These are phyloP conservation scores for Alternaria infectoria DNA, from an alignment of 2,329 filamentous ascomycete species.

Conservation along the genomic window DNA sequence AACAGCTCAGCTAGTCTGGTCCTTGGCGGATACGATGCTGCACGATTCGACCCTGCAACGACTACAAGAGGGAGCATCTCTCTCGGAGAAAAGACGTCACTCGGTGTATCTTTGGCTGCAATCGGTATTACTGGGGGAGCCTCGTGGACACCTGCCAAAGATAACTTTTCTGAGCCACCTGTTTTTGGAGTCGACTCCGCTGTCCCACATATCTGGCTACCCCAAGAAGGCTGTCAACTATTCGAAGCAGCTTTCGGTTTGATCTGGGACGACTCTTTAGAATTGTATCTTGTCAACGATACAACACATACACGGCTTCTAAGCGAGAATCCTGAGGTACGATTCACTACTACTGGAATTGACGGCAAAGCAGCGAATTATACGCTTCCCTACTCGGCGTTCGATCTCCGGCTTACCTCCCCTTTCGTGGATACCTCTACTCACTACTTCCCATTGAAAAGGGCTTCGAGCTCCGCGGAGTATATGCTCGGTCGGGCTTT, in stretches of 20 bases:
- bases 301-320: constrained; percentile 33
- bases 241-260: constrained; percentile 48
- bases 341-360: too few species aligned
- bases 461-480: constrained; percentile 60
- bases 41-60: constrained; percentile 31
- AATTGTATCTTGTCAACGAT: constrained; percentile 46
- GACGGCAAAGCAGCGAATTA: too few species aligned
- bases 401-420: constrained; percentile 56
- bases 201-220: constrained; percentile 49
- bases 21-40: constrained; percentile 48
- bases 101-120: too few species aligned
- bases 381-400: constrained; percentile 52
- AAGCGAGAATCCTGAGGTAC: not conserved
- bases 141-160: too few species aligned
- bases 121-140: too few species aligned
- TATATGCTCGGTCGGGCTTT: constrained; percentile 70
- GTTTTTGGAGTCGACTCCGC: constrained; percentile 43
- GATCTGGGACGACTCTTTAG: constrained; percentile 39
- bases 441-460: constrained; percentile 68
- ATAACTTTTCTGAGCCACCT: too few species aligned
- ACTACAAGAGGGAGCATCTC: too few species aligned
- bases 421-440: constrained; percentile 65
- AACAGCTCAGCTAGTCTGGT: constrained; percentile 37
- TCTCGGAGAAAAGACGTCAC: too few species aligned
- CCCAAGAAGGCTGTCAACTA: constrained; percentile 38